phyloP scores from a whole-genome alignment of 148 eudicot species.

The Oxyria digyna region DNA sequence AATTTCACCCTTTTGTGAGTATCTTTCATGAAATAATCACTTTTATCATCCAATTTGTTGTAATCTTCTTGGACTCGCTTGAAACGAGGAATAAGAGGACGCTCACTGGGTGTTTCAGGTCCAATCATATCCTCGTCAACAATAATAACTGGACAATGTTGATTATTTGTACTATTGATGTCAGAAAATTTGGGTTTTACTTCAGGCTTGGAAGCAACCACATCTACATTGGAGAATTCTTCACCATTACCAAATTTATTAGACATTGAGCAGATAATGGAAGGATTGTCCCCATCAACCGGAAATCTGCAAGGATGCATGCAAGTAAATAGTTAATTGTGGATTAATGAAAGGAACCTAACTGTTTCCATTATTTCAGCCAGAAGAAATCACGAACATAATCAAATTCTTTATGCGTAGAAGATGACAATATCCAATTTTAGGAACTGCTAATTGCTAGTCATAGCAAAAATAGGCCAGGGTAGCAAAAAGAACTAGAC shows the following conservation, averaged over 20 bases:
- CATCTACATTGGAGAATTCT: constrained; percentile 14
- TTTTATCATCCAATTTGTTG: constrained; percentile 21
- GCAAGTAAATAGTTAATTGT: neutral
- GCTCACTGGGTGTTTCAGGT: constrained; percentile 65
- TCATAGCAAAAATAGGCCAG: neutral
- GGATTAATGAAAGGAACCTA: neutral
- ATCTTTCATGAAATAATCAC: constrained; percentile 18
- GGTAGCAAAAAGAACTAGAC: neutral
- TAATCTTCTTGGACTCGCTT: constrained; percentile 72
- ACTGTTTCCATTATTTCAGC: neutral
- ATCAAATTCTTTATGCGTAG: neutral
- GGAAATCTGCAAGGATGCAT: constrained; percentile 34
- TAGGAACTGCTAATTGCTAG: neutral
- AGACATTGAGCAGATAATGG: constrained; percentile 18
- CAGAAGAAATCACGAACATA: neutral
- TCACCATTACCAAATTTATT: constrained; percentile 27
- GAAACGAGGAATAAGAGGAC: constrained; percentile 62
- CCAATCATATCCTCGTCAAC: constrained; percentile 27
- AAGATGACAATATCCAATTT: neutral
- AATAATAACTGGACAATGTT: constrained; percentile 15
- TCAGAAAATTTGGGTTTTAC: constrained; percentile 9
- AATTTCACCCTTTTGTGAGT: constrained; percentile 51
- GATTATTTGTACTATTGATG: constrained; percentile 13
- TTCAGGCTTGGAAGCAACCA: constrained; percentile 14
- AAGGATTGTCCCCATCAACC: constrained; percentile 11